Evolutionary conservation across 2,329 filamentous ascomycete species (phyloP).

Genomic region (Monosporascus sp.): DNA sequence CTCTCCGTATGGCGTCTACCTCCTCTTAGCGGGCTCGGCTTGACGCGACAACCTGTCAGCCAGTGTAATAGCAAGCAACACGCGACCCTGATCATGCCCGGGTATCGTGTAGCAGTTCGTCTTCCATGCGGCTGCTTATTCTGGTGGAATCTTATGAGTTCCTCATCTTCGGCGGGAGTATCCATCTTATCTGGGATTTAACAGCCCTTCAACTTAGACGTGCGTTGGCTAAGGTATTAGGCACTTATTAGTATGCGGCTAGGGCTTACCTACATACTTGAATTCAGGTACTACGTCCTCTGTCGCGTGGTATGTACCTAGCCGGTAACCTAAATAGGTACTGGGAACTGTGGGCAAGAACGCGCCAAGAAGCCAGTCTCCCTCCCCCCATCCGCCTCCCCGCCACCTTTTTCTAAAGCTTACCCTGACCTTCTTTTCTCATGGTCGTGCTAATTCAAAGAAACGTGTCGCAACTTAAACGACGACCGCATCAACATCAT

Average conservation of each 20-base stretch:
- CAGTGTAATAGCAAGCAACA: too few relatives aligned
- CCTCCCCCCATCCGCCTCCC: not conserved
- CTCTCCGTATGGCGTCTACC: not conserved
- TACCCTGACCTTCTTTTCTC: not conserved
- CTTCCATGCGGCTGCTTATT: too few relatives aligned
- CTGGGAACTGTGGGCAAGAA: not conserved
- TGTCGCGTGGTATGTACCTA: not conserved
- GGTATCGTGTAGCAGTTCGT: too few relatives aligned
- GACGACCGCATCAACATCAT: not conserved
- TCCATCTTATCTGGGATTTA: too few relatives aligned
- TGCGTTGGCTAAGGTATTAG: too few relatives aligned
- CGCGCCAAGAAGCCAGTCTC: not conserved
- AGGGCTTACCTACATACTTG: too few relatives aligned
- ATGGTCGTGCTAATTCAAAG: not conserved
- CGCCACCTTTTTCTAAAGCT: not conserved
- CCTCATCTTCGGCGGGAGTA: too few relatives aligned
- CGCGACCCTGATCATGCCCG: too few relatives aligned
- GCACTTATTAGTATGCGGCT: too few relatives aligned
- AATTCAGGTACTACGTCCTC: too few relatives aligned
- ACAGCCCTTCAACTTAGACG: too few relatives aligned
- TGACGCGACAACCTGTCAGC: not conserved
- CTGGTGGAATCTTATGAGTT: too few relatives aligned
- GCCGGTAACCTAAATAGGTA: not conserved
- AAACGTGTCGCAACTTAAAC: not conserved
- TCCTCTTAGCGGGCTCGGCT: not conserved